A percentile compares a stretch with the other conserved stretches of the same genome.
Evolutionary conservation across 768 basidiomycete genomes (phyloP).

Genomic region (Psilocybe tampanensis): DNA sequence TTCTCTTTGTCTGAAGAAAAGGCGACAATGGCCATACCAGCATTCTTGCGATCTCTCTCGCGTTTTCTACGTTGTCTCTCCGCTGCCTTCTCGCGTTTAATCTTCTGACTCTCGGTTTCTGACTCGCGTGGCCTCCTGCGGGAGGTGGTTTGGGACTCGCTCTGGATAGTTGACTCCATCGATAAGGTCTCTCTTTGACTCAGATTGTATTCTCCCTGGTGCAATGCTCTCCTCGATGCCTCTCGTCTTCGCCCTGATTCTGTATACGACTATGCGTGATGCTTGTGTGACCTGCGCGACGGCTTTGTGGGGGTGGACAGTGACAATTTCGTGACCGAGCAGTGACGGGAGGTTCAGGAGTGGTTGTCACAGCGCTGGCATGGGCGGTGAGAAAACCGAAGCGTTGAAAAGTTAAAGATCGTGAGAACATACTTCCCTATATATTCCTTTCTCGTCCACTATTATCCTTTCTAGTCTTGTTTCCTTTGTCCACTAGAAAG

Average conservation of each 20-base stretch:
- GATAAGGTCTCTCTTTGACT: conserved; percentile 12
- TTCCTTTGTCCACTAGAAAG: too few relatives aligned
- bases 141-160: conserved; percentile 27
- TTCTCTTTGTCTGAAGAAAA: conserved; percentile 36
- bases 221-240: conserved; percentile 17
- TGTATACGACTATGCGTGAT: conserved; percentile 34
- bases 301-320: conserved; percentile 35
- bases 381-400: conserved; percentile 12
- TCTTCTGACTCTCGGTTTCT: conserved; percentile 71
- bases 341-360: conserved; percentile 46
- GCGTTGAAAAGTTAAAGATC: neutral
- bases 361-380: conserved; percentile 35
- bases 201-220: conserved; percentile 10
- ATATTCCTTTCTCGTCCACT: neutral
- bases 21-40: conserved; percentile 44
- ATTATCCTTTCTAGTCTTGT: neutral
- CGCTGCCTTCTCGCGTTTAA: conserved; percentile 85
- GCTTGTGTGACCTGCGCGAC: conserved; percentile 47
- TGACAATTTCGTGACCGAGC: conserved; percentile 52
- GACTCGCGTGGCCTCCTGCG: conserved; percentile 67
- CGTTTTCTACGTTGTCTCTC: conserved; percentile 85
- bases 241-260: conserved; percentile 17
- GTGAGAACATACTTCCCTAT: conserved; percentile 18
- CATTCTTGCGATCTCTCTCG: conserved; percentile 58
- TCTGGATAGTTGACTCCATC: conserved; percentile 29